Conservation (phyloP, 2,329 filamentous ascomycete genomes). For the Grosmannia serpens region DNA sequence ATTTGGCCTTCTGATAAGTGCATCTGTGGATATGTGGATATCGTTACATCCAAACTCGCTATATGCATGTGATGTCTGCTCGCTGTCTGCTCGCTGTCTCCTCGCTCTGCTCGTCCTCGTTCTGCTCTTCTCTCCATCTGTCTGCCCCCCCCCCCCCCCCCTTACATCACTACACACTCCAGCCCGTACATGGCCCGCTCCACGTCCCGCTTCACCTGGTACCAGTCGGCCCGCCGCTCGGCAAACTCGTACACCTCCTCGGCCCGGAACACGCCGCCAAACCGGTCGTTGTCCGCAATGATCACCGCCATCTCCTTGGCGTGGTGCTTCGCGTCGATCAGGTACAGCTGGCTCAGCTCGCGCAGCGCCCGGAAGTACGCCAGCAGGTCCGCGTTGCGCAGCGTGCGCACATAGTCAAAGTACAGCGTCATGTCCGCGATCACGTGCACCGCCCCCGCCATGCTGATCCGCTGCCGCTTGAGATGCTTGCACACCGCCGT, state of each 20-base stretch:
- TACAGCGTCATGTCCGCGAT: constrained; percentile 97
- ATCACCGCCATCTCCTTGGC: constrained; percentile 92
- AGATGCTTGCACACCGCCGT: constrained; percentile 90
- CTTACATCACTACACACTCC: constrained; percentile 73
- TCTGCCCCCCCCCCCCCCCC: neutral
- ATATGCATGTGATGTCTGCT: neutral
- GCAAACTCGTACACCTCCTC: constrained; percentile 98
- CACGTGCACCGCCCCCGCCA: constrained; percentile 78
- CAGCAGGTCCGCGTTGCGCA: constrained; percentile 73
- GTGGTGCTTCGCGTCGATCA: constrained; percentile 78
- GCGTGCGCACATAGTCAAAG: constrained; percentile 68
- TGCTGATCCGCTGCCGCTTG: constrained; percentile 87
- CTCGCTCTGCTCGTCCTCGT: no score
- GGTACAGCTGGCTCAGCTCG: constrained; percentile 88
- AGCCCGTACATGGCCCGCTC: constrained; percentile 97
- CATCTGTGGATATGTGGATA: no score
- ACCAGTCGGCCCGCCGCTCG: constrained; percentile 90
- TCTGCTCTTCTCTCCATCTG: no score
- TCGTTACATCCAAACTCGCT: neutral
- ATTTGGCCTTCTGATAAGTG: no score
- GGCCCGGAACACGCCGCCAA: constrained; percentile 82
- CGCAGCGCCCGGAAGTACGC: constrained; percentile 86
- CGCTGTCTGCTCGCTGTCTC: neutral
- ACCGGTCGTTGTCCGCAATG: constrained; percentile 83
- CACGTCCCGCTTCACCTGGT: constrained; percentile 73